A percentile compares a stretch with the other conserved stretches of the same genome.
These are phyloP conservation scores for Eucalyptus fibrosa DNA, from an alignment of 345 rosid genomes.

Conservation along the genomic window DNA sequence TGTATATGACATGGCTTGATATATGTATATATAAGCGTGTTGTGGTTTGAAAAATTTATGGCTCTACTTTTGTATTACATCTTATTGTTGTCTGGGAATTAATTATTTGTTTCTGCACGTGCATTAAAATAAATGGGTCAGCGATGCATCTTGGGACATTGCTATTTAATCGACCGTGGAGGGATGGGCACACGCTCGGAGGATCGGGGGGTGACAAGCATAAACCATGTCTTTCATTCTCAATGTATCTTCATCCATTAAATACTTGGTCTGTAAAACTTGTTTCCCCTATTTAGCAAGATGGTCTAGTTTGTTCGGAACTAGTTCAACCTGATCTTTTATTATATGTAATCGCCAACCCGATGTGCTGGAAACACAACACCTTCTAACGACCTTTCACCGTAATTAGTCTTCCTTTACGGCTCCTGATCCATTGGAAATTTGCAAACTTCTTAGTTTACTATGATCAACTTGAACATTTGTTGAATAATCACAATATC, in stretches of 20 bases:
- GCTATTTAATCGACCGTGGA: too few species aligned
- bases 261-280: background rate
- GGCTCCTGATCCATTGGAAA: background rate
- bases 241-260: background rate
- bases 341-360: background rate
- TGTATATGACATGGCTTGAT: too few species aligned
- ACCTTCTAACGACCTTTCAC: background rate
- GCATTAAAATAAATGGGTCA: too few species aligned
- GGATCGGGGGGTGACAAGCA: too few species aligned
- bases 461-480: background rate
- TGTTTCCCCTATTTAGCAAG: background rate
- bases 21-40: too few species aligned
- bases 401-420: background rate
- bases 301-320: background rate
- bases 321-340: background rate
- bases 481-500: background rate
- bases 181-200: too few species aligned
- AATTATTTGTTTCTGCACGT: accelerated
- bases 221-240: background rate
- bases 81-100: accelerated
- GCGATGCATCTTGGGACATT: accelerated
- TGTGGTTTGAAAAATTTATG: too few species aligned
- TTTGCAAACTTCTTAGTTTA: too few species aligned
- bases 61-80: too few species aligned
- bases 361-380: background rate